Evolutionary conservation across 257 asterid genomes (phyloP).

Genomic region (Orobanche coerulescens): DNA sequence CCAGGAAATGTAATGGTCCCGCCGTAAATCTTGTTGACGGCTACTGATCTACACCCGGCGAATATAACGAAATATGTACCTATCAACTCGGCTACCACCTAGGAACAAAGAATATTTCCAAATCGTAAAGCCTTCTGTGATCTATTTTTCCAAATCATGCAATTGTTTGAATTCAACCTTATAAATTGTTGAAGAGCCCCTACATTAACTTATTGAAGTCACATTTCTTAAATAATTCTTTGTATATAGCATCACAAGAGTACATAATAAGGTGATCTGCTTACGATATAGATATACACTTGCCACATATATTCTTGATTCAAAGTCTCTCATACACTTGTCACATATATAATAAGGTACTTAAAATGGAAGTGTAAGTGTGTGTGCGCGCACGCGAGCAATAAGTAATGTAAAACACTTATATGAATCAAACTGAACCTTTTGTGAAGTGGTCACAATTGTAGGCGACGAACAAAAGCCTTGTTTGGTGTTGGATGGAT

Average conservation of each 20-base stretch:
- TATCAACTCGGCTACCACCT: conserved; percentile 58
- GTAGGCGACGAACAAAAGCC: conserved; percentile 22
- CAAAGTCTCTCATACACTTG: too few species aligned
- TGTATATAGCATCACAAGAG: too few species aligned
- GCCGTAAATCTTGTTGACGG: conserved; percentile 52
- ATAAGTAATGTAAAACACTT: too few species aligned
- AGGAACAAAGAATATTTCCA: not conserved
- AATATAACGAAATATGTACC: conserved; percentile 66
- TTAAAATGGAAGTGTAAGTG: not conserved
- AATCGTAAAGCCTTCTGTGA: too few species aligned
- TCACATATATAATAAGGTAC: not conserved
- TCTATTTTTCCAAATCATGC: too few species aligned
- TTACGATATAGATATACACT: too few species aligned
- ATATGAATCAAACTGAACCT: conserved; percentile 26
- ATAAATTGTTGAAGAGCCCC: too few species aligned
- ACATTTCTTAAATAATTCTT: too few species aligned
- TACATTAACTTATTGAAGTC: too few species aligned
- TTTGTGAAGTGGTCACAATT: conserved; percentile 27
- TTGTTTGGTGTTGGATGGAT: not conserved
- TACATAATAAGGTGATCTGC: too few species aligned
- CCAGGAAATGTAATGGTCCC: conserved; percentile 60
- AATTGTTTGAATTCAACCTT: too few species aligned
- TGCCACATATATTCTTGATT: too few species aligned
- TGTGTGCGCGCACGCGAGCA: not conserved
- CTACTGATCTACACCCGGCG: conserved; percentile 69